Base-by-base conservation (phyloP, 768 basidiomycete genomes). In the Russula sp. region DNA sequence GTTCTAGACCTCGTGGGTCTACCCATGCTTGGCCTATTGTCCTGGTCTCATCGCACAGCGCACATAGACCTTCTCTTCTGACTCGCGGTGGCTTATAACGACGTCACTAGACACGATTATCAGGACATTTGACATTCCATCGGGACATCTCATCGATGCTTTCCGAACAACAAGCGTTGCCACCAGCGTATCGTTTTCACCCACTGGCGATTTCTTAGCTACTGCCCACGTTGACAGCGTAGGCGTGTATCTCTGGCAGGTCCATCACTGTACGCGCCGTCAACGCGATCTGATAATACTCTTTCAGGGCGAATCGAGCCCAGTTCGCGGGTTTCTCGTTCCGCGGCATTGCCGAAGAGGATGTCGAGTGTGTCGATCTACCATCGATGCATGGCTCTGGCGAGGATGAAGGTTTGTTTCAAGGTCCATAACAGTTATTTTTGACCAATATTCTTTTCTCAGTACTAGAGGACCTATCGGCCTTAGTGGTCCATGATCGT, bases 51-150 rank as follows among this genome's bases (percentile, higher is more conserved):
- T 62, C 42, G 28, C 20, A 14, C 16, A 30, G 42, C 24, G 18
- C 42, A 26, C 52, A 6, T 70, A 98, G 95, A 84, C 92, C 1
- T 98, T 98, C 76, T 98, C 97, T 9, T 86, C 92, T 1, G 94
- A 98, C 74, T 95, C 94, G 2, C 81, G 97, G 59, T 98, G 96
- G 97, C 79, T 99, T 57, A 82, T 98, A 48, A 80, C 87, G 1
- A 85, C 91, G 2, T 94, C 95, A 10, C 78, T 97, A 46, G 97
- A 99, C 74, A 92, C 92, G 0, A 80, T 89, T 59, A 92, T 98
- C 70, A 85, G 97, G 34, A 98, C 96, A 2, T 99, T 93, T 73
- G 96, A 99, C 72, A 82, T 99, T 28, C 96, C 97, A 0, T 93
- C 94, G 20, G 94, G 95, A 6, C 81, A 86, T 30, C 79, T 98